Percentiles rank a stretch among this genome's conserved stretches.
These are phyloP conservation scores for Agaricus sinodeliciosus DNA, from an alignment of 768 basidiomycete species.

Conservation along the genomic window DNA sequence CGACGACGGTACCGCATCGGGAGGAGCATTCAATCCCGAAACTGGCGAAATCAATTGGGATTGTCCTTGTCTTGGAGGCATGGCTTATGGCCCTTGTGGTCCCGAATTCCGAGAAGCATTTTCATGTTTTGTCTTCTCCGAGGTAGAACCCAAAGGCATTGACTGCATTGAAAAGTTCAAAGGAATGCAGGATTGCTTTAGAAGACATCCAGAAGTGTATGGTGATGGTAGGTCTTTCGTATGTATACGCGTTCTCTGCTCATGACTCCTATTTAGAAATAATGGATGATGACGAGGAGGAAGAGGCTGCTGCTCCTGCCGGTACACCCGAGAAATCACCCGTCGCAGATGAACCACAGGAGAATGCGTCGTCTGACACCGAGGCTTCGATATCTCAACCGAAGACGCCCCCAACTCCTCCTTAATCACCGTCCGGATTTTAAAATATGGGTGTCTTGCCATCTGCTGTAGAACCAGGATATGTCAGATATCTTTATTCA, in stretches of 20 bases:
- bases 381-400: neutral
- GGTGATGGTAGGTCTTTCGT: slow-evolving; percentile 65
- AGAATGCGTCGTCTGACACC: neutral
- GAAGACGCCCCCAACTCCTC: neutral
- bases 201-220: slow-evolving; percentile 93
- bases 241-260: slow-evolving; percentile 1
- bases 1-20: slow-evolving; percentile 12
- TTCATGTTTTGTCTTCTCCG: slow-evolving; percentile 92
- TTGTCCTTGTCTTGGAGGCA: slow-evolving; percentile 96
- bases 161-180: slow-evolving; percentile 98
- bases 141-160: slow-evolving; percentile 94
- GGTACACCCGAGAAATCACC: neutral
- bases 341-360: slow-evolving; percentile 9
- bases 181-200: slow-evolving; percentile 96
- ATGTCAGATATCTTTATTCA: slow-evolving; percentile 1
- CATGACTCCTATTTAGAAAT: slow-evolving; percentile 39
- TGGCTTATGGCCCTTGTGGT: slow-evolving; percentile 97
- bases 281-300: slow-evolving; percentile 63
- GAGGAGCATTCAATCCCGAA: slow-evolving; percentile 83
- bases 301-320: slow-evolving; percentile 17
- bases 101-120: slow-evolving; percentile 91
- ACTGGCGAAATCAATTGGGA: slow-evolving; percentile 99
- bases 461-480: neutral
- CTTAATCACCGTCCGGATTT: neutral
- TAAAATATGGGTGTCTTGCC: neutral